Base-by-base conservation (phyloP, 2,329 filamentous ascomycete species). In the Coniochaeta sp. region DNA sequence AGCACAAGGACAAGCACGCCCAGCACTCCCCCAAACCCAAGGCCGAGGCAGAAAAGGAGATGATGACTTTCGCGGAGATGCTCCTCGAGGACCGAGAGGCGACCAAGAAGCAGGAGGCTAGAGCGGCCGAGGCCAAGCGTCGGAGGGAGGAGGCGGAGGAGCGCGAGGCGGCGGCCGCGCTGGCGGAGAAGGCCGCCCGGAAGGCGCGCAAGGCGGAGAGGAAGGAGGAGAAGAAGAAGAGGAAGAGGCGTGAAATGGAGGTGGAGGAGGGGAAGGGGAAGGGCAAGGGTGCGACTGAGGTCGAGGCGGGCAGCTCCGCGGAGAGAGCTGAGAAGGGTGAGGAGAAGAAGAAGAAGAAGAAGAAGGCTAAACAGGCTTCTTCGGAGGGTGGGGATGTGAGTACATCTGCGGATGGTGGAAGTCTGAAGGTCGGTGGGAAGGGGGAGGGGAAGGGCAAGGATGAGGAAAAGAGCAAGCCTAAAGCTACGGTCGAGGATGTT, bases 391-490 rank as follows among this genome's bases (percentile, higher is more conserved):
- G n/a, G n/a, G n/a, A n/a, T 14, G 4, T 4, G 38, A 19, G 38
- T n/a, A n/a, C 11, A n/a, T 40, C 38, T 40, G 16, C 3, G 38
- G 47, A 31, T 28, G 47, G 47, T 11, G 22, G 24, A 7, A 26
- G 43, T 26, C 2, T 11, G 43, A 24, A 55, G 52, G 34, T 36
- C 9, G 71, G 68, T 17, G 75, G 75, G 67, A 71, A 72, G 60
- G 60, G 62, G 22, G 14, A 52, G 5, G 19, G 9, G 14, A 26
- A 64, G 8, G 62, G 65, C n/a, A n/a, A n/a, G n/a, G n/a, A n/a
- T n/a, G n/a, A n/a, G 59, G 62, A 63, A n/a, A 36, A 60, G 26
- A 62, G 65, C 47, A 67, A 65, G 61, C 24, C 40, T 43, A 68
- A 67, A 60, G 59, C 33, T 54, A 12, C 71, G 16, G 70, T 68